Base-by-base conservation (phyloP, 2,329 filamentous ascomycete genomes). In the Dactylonectria estremocensis region DNA sequence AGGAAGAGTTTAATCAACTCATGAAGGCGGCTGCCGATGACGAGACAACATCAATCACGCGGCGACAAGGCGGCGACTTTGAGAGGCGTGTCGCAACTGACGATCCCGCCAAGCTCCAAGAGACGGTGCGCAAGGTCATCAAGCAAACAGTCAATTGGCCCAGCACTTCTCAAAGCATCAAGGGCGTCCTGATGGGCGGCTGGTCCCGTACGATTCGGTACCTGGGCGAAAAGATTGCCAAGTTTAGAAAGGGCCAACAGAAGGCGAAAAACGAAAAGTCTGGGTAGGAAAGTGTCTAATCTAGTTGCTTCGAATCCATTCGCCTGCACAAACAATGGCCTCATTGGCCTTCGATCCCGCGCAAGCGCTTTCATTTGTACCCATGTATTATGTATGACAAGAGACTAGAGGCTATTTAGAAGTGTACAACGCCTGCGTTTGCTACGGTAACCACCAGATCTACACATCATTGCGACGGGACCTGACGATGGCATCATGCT, bases 71-170 rank as follows among this genome's bases (percentile, higher is more conserved):
- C 11, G 94, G 95, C 52, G 88, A 89, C 1, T 98, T 99, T 72
- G 96, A 99, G 81, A 90, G 88, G 74, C 89, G 94, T 20, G 96
- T 99, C 73, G 95, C 92, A 0, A 85, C 86, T 52, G 92, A 93
- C 64, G 88, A 92, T 45, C 81, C 89, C 0, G 84, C 87, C 20
- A 89, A 92, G 72, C 84, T 98, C n/a, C 87, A 87, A 48, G 84
- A 89, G 28, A 91, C 92, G 72, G 90, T 98, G 18, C 88, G 91
- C 37, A 86, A 87, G 43, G 92, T 95, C 46, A 95, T 99, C 77
- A 92, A 91, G 77, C 92, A 93, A 78, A 98, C 97, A 0, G 94
- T 98, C 74, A 89, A 90, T 63, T 98, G 96, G 96, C 95, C 96
- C 1, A 96, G 94, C 76, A 94, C 93, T 2, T 91, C 91, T 5